Conservation (phyloP, 2,329 filamentous ascomycete species). For the Penicillium expansum region DNA sequence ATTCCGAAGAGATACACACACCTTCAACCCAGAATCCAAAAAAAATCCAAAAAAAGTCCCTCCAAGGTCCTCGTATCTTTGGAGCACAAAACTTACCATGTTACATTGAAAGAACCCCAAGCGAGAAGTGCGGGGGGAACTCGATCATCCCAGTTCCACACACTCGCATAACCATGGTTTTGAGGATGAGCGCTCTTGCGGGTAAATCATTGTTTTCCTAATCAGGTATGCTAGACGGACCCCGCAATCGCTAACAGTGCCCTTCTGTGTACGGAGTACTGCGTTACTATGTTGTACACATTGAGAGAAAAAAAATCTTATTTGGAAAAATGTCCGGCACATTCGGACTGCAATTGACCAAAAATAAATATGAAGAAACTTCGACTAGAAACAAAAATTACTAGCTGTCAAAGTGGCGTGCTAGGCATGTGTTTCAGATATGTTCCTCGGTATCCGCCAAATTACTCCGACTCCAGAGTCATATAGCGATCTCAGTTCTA, state of each 20-base stretch:
- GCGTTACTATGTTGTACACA: neutral
- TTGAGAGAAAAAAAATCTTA: neutral
- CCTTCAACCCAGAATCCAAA: no score
- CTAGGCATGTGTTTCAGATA: conserved; percentile 4
- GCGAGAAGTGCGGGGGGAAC: conserved; percentile 14
- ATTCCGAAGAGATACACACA: no score
- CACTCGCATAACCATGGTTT: conserved; percentile 7
- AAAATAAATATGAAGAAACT: neutral
- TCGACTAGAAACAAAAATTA: neutral
- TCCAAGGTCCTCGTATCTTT: conserved; percentile 6
- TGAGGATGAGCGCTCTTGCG: neutral
- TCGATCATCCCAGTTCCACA: conserved; percentile 6
- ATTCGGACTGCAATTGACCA: neutral
- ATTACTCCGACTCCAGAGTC: conserved; percentile 11
- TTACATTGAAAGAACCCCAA: conserved; percentile 1
- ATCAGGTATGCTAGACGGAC: neutral
- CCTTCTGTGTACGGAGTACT: no score
- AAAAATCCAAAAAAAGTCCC: no score
- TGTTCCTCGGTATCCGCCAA: conserved; percentile 10
- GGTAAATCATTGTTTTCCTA: neutral
- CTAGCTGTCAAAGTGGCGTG: neutral
- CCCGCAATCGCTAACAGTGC: neutral
- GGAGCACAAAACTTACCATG: neutral
- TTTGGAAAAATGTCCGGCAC: neutral
- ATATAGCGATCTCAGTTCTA: conserved; percentile 4